Conservation (phyloP, 2,329 filamentous ascomycete species). For the Fusarium sulawesiense region DNA sequence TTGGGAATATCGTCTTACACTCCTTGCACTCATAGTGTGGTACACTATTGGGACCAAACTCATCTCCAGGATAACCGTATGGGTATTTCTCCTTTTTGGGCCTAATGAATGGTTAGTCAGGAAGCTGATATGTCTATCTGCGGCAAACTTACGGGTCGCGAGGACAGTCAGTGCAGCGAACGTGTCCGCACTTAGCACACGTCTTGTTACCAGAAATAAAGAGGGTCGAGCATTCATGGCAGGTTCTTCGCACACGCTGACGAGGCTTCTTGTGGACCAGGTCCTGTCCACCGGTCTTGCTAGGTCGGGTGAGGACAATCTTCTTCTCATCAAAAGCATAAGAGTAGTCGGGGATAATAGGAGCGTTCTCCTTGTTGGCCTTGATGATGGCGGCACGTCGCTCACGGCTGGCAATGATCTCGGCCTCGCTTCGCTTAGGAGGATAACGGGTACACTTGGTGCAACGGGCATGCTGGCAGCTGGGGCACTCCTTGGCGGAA, state of each 20-base stretch:
- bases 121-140: conserved; percentile 9
- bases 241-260: conserved; percentile 79
- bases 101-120: conserved; percentile 51
- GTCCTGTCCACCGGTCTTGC: conserved; percentile 75
- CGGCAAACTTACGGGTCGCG: conserved; percentile 75
- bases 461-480: conserved; percentile 84
- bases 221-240: conserved; percentile 76
- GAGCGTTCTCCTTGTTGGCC: conserved; percentile 67
- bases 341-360: conserved; percentile 63
- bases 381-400: conserved; percentile 62
- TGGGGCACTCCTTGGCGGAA: conserved; percentile 76
- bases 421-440: conserved; percentile 69
- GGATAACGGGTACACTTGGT: conserved; percentile 83
- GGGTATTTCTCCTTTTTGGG: conserved; percentile 77
- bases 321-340: conserved; percentile 59
- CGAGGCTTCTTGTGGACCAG: conserved; percentile 76
- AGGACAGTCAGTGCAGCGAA: conserved; percentile 83
- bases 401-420: conserved; percentile 64
- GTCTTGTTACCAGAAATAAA: conserved; percentile 70
- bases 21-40: conserved; percentile 70
- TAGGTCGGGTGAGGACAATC: conserved; percentile 70
- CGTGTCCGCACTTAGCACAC: conserved; percentile 77
- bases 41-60: conserved; percentile 62
- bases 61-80: conserved; percentile 76
- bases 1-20: conserved; percentile 69